Conservation (phyloP, 495 filamentous ascomycete genomes). For the Clohesyomyces aquaticus region DNA sequence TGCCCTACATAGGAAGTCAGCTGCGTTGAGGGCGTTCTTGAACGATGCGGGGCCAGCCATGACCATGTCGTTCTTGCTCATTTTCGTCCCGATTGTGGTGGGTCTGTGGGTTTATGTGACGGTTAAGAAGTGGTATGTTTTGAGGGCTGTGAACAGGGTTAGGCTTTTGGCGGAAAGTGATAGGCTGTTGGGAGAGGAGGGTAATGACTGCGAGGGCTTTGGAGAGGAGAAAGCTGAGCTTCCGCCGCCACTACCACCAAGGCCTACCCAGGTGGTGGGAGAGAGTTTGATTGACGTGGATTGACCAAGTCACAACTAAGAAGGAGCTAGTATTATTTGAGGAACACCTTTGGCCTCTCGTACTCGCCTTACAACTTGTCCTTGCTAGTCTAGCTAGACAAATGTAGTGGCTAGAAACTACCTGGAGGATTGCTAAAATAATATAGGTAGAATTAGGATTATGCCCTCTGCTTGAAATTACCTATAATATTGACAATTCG, state of each 20-base stretch:
- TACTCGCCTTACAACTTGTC: too few relatives aligned
- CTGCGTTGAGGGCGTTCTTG: constrained; percentile 5
- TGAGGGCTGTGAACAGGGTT: not conserved
- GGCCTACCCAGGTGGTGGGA: not conserved
- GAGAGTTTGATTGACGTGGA: constrained; percentile 14
- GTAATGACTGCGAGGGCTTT: constrained; percentile 2
- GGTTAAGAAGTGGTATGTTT: not conserved
- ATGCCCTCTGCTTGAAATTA: too few relatives aligned
- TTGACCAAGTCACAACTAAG: not conserved
- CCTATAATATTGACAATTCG: too few relatives aligned
- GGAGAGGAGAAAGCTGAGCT: constrained; percentile 12
- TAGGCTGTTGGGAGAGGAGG: constrained; percentile 26
- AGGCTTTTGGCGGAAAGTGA: constrained; percentile 15
- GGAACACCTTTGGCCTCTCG: too few relatives aligned
- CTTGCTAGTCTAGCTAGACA: too few relatives aligned
- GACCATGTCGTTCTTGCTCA: constrained; percentile 12
- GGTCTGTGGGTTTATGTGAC: not conserved
- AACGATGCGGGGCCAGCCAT: constrained; percentile 15
- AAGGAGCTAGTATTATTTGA: not conserved
- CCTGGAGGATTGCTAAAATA: too few relatives aligned
- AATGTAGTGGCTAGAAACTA: too few relatives aligned
- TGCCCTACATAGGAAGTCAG: not conserved
- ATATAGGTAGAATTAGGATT: too few relatives aligned
- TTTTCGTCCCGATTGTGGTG: not conserved
- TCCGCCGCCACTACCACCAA: constrained; percentile 11